These are phyloP conservation scores for Amanita pseudoporphyria DNA, from an alignment of 768 basidiomycete genomes.

Conservation along the genomic window DNA sequence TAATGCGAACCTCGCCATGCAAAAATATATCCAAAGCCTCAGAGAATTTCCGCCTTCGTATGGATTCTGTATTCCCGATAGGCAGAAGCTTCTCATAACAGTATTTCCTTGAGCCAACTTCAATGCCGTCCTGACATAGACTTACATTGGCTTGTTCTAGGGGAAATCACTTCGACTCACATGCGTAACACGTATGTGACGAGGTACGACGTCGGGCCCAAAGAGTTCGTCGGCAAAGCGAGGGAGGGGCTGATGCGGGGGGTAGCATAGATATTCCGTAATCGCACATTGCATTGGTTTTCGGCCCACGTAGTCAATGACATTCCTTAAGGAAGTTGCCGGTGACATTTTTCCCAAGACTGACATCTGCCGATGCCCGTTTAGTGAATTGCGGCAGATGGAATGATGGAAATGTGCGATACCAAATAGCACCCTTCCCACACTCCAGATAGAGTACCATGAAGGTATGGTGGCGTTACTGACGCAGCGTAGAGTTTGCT, in stretches of 20 bases:
- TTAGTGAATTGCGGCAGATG: not conserved
- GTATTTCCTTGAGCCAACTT: constrained; percentile 14
- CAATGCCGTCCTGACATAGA: constrained; percentile 7
- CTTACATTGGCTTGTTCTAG: not conserved
- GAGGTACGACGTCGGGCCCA: constrained; percentile 5
- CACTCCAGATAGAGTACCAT: constrained; percentile 40
- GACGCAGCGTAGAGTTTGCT: not conserved
- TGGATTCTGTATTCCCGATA: not conserved
- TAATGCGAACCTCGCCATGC: constrained; percentile 31
- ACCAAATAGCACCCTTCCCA: constrained; percentile 61
- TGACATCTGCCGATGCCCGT: constrained; percentile 4
- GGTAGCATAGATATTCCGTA: constrained; percentile 33
- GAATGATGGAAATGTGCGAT: constrained; percentile 7
- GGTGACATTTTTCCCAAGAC: not conserved
- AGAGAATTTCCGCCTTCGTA: constrained; percentile 7
- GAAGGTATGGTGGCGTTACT: constrained; percentile 21
- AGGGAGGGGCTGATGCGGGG: constrained; percentile 25
- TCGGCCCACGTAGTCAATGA: constrained; percentile 31
- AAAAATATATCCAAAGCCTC: constrained; percentile 24
- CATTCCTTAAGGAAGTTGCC: constrained; percentile 9
- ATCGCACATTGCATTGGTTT: constrained; percentile 42
- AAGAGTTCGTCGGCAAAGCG: constrained; percentile 10
- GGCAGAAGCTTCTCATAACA: constrained; percentile 17
- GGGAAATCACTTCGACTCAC: constrained; percentile 7
- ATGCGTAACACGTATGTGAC: constrained; percentile 10